These are phyloP conservation scores for Rutstroemia sp. DNA, from an alignment of 2,329 filamentous ascomycete genomes.

Conservation along the genomic window DNA sequence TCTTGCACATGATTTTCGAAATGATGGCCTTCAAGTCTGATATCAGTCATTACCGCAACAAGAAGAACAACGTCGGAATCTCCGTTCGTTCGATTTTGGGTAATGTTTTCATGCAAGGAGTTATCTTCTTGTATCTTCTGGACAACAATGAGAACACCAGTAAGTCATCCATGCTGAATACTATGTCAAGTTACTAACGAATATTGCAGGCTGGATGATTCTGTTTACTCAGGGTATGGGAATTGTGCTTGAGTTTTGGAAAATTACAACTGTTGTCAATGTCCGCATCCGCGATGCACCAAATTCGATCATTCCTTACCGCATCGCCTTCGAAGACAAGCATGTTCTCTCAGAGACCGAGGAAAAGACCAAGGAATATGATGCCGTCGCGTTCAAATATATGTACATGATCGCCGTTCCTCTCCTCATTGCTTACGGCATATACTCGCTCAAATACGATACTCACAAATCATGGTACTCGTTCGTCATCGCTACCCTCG, in stretches of 20 bases:
- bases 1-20: constrained; percentile 92
- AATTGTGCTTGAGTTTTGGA: constrained; percentile 77
- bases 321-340: constrained; percentile 87
- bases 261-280: constrained; percentile 91
- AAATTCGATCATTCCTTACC: constrained; percentile 69
- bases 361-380: constrained; percentile 97
- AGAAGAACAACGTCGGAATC: constrained; percentile 98
- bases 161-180: constrained; percentile 7
- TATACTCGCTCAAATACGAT: constrained; percentile 87
- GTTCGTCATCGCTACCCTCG: constrained; percentile 88
- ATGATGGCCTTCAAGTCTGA: constrained; percentile 95
- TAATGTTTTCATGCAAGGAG: constrained; percentile 93
- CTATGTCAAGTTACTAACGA: background rate
- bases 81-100: constrained; percentile 92
- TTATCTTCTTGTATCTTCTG: constrained; percentile 94
- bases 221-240: constrained; percentile 69
- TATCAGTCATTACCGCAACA: constrained; percentile 96
- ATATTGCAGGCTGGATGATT: constrained; percentile 77
- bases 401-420: constrained; percentile 90
- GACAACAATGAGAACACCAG: constrained; percentile 96
- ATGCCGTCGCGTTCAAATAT: constrained; percentile 95
- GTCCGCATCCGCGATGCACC: constrained; percentile 68
- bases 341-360: constrained; percentile 92
- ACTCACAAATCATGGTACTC: constrained; percentile 98
- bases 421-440: constrained; percentile 79